Base-by-base conservation (phyloP, 2,329 filamentous ascomycete genomes). In the Teratosphaeria pseudoeucalypti region DNA sequence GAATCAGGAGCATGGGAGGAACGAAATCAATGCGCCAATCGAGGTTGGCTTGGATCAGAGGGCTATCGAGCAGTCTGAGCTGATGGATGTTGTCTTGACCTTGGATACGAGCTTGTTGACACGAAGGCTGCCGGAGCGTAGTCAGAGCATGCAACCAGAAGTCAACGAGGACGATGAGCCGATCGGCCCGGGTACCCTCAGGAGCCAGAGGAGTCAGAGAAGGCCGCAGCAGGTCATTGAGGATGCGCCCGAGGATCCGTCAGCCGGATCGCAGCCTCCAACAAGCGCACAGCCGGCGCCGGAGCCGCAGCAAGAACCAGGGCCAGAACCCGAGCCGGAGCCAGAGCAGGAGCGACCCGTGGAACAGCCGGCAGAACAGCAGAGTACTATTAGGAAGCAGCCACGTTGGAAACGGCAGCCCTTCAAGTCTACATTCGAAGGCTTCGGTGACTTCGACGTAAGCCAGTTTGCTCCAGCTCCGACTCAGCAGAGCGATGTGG, bases 41-140 rank as follows among this genome's bases (percentile, higher is more conserved):
- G 88, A 91, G 2, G 72, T 86, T 23, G 79, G 84, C 54, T 81
- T 95, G 12, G 87, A 91, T 62, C 91, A 95, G 71, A 84, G 90
- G 3, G 85, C 91, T 2, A 86, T 96, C 57, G 85, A 92, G 66
- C 91, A 96, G 69, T 91, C 88, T 60, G 92, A 96, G 67, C 95
- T 99, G 63, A 79, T 99, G 2, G 90, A 96, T 72, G 89, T 89
- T 1, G 94, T 99, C 54, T 76, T 97, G 32, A 85, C 79, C n/a
- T 88, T 87, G 56, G 87, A 97, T 74, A 84, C 90, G 6, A 84
- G 82, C 61, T 81, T 82, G 52, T 78, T 97, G 23, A 85, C 43
- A n/a, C 43, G 43, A 6, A 49, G 43, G 43, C 43, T 49, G 16
- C 43, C 43, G n/a, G 43, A 49, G 43, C 43, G 43, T 19, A 49